Evolutionary conservation across 2,329 filamentous ascomycete genomes (phyloP), one percentile per base, ranked within the genome.

Genomic region (Sclerotinia trifoliorum): DNA sequence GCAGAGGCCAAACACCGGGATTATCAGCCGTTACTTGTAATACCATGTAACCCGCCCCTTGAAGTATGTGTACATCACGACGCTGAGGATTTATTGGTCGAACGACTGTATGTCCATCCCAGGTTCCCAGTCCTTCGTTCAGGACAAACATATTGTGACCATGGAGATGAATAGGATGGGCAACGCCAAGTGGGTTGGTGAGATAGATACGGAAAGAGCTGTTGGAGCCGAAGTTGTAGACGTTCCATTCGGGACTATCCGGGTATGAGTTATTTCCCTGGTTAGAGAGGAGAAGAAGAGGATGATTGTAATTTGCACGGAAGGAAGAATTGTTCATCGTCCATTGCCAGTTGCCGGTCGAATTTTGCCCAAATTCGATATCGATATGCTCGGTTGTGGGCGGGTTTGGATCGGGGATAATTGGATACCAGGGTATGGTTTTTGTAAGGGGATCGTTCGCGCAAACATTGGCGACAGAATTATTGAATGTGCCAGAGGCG

Each of bases 141-240:
- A 92, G 81, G 52, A 92, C 79, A 75, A 86, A 88, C 80, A 91
- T 88, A 79, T 92, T 89, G 77, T 89, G 86, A n/a, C 88, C 88
- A 79, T 92, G 89, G 5, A 90, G 77, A 77, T 92, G 88, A 76
- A 91, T 88, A 0, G 89, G 88, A 72, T 91, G 85, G 1, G 83
- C 82, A n/a, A 24, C 62, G 4, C 73, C 11, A 85, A 80, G 2
- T 88, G 75, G 44, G 85, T 80, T 78, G 52, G 83, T 83, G 1
- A 90, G 73, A 29, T 87, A 79, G 29, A 91, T 79, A 5, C 87
- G 81, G 24, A 74, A 57, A 3, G 84, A 86, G 46, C 79, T 80
- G 71, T 87, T 86, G 44, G 75, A 78, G 26, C 81, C 81, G 46
- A 83, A 83, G 73, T 88, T 83, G 64, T 81, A 78, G n/a, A 88